Evolutionary conservation across 768 basidiomycete species (phyloP).

Genomic region (Candolleomyces eurysporus): DNA sequence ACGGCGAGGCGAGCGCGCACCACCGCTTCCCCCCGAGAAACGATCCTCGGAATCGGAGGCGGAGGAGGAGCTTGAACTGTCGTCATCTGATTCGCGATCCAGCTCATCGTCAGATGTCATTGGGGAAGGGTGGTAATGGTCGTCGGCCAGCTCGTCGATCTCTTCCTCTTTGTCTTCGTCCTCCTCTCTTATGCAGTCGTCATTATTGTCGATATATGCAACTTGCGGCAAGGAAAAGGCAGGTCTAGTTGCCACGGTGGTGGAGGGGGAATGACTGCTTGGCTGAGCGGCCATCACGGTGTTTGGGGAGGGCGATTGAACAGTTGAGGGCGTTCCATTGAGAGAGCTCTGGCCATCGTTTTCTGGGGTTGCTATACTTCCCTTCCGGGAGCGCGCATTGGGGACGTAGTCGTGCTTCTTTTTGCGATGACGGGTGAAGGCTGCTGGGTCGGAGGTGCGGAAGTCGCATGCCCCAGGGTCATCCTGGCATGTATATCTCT

Average conservation of each 20-base stretch:
- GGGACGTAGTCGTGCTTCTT: conserved; percentile 5
- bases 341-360: too few species aligned
- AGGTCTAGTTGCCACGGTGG: not conserved
- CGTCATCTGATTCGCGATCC: not conserved
- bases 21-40: too few species aligned
- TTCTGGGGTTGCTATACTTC: not conserved
- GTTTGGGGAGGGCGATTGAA: too few species aligned
- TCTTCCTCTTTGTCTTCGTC: not conserved
- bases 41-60: too few species aligned
- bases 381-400: conserved; percentile 1
- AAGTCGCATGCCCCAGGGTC: not conserved
- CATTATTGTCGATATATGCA: not conserved
- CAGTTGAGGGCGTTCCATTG: too few species aligned
- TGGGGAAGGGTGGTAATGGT: not conserved
- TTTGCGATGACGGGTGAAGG: conserved; percentile 3
- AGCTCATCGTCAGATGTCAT: not conserved
- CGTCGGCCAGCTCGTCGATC: not conserved
- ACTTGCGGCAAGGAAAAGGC: not conserved
- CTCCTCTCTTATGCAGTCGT: not conserved
- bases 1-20: too few species aligned
- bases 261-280: not conserved
- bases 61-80: not conserved
- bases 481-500: not conserved
- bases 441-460: conserved; percentile 7
- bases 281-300: not conserved